Percentiles rank a stretch among this genome's conserved stretches.
These are phyloP conservation scores for Parafenestella ontariensis DNA, from an alignment of 2,329 filamentous ascomycete genomes.

Conservation along the genomic window DNA sequence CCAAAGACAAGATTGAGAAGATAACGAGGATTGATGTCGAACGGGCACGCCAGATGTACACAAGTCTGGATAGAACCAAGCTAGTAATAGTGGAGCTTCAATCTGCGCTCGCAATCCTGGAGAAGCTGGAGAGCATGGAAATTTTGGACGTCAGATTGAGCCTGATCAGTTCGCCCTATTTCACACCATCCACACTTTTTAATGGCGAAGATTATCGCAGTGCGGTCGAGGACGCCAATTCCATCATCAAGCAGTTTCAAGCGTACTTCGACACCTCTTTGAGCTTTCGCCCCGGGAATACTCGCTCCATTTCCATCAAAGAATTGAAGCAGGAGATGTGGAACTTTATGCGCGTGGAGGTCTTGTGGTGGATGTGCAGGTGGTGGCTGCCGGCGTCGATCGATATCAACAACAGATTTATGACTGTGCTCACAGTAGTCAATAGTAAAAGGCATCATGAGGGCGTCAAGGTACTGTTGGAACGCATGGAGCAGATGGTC, in stretches of 20 bases:
- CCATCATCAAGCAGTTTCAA: background rate
- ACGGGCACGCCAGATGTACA: background rate
- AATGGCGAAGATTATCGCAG: background rate
- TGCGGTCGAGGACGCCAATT: background rate
- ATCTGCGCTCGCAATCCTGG: background rate
- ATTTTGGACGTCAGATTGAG: background rate
- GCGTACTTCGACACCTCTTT: background rate
- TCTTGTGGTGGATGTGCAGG: background rate
- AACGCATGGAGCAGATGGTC: background rate
- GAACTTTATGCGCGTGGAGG: background rate
- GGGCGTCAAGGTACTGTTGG: background rate
- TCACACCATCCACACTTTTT: background rate
- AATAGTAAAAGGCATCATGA: background rate
- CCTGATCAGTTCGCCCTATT: background rate
- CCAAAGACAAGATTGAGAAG: background rate
- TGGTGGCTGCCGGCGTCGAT: background rate
- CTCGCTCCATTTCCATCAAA: background rate
- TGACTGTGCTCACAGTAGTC: background rate
- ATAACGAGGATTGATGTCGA: background rate
- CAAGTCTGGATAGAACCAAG: background rate
- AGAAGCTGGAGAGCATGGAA: background rate
- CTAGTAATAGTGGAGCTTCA: background rate
- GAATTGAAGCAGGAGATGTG: background rate
- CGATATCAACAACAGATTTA: background rate
- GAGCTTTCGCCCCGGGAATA: background rate